A percentile compares a stretch with the other conserved stretches of the same genome.
phyloP scores from a whole-genome alignment of 1,284 basidiomycete species.

The Rhodotorula sp. region DNA sequence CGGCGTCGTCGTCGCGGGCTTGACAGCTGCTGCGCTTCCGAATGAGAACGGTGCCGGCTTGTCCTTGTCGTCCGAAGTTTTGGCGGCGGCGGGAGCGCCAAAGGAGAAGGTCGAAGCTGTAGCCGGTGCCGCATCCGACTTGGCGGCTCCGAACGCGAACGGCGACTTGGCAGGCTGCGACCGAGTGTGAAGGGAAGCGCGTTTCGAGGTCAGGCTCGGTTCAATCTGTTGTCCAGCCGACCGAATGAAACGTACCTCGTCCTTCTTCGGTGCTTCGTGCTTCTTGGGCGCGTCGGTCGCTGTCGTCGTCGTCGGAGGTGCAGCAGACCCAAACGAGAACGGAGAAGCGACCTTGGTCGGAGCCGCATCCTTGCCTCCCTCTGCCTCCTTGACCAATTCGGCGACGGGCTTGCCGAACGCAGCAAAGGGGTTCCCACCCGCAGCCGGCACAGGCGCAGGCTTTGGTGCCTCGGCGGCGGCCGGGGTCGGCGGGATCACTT shows the following conservation, averaged over 20 bases:
- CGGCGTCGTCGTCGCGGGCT: slow-evolving; percentile 4
- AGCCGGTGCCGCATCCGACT: not conserved
- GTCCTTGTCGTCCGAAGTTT: slow-evolving; percentile 3
- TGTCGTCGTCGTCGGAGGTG: not conserved
- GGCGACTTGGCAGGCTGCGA: not conserved
- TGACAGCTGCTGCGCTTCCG: not conserved
- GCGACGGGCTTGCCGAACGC: slow-evolving; percentile 36
- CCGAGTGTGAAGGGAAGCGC: no score
- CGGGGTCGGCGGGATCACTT: slow-evolving; percentile 3
- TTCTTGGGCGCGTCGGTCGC: no score
- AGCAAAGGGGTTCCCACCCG: slow-evolving; percentile 34
- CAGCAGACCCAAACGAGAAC: slow-evolving; percentile 10
- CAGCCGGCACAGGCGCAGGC: not conserved
- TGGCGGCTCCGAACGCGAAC: slow-evolving; percentile 11
- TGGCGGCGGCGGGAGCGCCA: slow-evolving; percentile 9
- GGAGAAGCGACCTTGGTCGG: not conserved
- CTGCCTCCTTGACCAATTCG: not conserved
- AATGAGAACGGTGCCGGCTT: slow-evolving; percentile 11
- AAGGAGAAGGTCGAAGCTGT: slow-evolving; percentile 29
- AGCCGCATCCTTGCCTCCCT: not conserved
- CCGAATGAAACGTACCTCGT: no score
- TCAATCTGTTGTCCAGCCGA: no score
- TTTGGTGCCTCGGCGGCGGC: slow-evolving; percentile 5
- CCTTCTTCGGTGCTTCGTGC: no score
- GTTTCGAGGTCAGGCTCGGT: no score